A percentile compares a stretch with the other conserved stretches of the same genome.
Evolutionary conservation across 352 stramenopile genomes (phyloP).

Genomic region (Nothophytophthora sp.): DNA sequence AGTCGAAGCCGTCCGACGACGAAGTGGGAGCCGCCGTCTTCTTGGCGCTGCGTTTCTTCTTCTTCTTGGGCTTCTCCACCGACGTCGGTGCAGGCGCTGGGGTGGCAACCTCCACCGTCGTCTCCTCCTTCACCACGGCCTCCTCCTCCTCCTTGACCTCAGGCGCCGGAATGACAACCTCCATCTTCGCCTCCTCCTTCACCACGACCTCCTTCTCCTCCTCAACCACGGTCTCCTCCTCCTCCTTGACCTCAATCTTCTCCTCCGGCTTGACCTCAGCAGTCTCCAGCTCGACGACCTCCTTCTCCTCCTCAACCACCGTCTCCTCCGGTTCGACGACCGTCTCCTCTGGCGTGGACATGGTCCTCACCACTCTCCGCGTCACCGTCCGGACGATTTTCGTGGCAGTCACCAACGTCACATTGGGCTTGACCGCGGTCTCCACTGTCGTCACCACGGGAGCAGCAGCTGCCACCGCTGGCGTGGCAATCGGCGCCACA

Average conservation of each 20-base stretch:
- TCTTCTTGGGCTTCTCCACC: constrained; percentile 36
- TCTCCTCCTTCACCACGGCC: too few relatives aligned
- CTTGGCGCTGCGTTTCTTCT: constrained; percentile 35
- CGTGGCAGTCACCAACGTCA: too few relatives aligned
- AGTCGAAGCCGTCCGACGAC: constrained; percentile 34
- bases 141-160: constrained; percentile 6
- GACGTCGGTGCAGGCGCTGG: neutral
- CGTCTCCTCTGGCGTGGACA: too few relatives aligned
- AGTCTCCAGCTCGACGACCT: too few relatives aligned
- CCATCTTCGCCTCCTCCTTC: constrained; percentile 4
- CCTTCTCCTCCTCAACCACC: constrained; percentile 2
- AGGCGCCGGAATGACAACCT: neutral
- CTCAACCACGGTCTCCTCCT: constrained; percentile 4
- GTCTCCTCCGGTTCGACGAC: too few relatives aligned
- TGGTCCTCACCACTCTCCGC: too few relatives aligned
- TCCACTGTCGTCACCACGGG: constrained; percentile 21
- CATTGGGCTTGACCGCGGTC: neutral
- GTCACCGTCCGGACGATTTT: too few relatives aligned
- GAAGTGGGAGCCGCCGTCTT: constrained; percentile 23
- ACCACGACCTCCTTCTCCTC: too few relatives aligned
- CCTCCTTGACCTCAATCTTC: constrained; percentile 7
- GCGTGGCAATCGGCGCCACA: too few relatives aligned
- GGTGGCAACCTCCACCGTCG: neutral
- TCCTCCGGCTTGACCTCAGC: too few relatives aligned
- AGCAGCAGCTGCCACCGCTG: too few relatives aligned